Base-by-base conservation (phyloP, 352 stramenopile species). In the Phytophthora pisi region DNA sequence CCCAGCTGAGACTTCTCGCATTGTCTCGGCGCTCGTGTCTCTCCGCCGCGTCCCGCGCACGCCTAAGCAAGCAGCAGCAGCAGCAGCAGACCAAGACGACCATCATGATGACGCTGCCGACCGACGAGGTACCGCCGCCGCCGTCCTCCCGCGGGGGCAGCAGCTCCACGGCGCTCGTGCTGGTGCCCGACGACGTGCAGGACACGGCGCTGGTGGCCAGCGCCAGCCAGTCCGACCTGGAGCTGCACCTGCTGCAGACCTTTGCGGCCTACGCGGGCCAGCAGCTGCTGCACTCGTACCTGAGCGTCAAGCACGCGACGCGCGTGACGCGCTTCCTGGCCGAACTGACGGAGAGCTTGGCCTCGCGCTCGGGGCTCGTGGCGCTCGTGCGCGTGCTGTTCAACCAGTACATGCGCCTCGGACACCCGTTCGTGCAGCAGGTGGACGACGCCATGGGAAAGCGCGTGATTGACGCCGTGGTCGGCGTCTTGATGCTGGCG, bases 401-500 rank as follows among this genome's bases (percentile, higher is more conserved):
- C 51, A 49, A 53, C 5, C 83, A 91, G 72, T 91, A 88, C 69
- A 68, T 84, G 74, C 67, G 70, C 42, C 61, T 89, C 2, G 83
- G 81, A 15, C 68, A 81, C 11, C 81, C 84, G 28, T 54, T 82
- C 56, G 70, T 90, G 52, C 68, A 81, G 57, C 74, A 76, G 2
- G 74, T 88, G 36, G 84, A 92, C 52, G 80, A 88, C 16, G 81
- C 76, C 31, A 85, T 92, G 76, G 80, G 84, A 10, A 76, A 72
- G 9, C 77, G 79, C 56, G 68, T 92, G 43, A 82, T 92, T 53
- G 74, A 84, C 51, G 65, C 75, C 26, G 75, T 89, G 11, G 81
- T 92, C 15, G 61, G 56, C 15, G 23, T 92, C 0, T 68, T 92
- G 42, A 60, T 88, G 64, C 65, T 90, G 52, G 78, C 79, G 11